A percentile compares a stretch with the other conserved stretches of the same genome.
These are phyloP conservation scores for Sextonia rubra DNA, from an alignment of 164 flowering plant genomes.

Conservation along the genomic window DNA sequence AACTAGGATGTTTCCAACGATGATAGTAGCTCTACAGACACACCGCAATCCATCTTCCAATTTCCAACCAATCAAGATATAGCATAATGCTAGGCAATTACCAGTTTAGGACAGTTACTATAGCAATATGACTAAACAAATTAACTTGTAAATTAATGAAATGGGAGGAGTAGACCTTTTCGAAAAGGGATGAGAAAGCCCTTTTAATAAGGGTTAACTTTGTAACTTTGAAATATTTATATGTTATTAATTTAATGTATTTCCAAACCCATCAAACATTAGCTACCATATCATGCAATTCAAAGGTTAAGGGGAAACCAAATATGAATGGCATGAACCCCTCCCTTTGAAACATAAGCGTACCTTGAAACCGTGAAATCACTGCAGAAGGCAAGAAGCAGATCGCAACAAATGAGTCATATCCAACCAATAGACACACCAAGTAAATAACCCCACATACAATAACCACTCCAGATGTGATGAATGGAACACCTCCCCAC, in stretches of 20 bases:
- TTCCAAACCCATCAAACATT: background rate
- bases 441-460: slow-evolving; percentile 74
- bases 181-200: background rate
- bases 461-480: slow-evolving; percentile 73
- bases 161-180: background rate
- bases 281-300: background rate
- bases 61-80: background rate
- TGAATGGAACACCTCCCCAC: slow-evolving; percentile 90
- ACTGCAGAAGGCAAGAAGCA: slow-evolving; percentile 83
- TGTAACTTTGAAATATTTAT: background rate
- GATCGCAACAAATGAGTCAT: slow-evolving; percentile 82
- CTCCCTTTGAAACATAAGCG: background rate
- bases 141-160: background rate
- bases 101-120: background rate
- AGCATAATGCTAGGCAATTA: too few relatives aligned
- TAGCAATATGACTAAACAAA: background rate
- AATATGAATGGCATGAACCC: background rate
- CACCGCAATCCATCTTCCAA: background rate
- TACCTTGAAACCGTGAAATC: slow-evolving; percentile 79
- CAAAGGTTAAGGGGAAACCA: background rate
- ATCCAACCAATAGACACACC: slow-evolving; percentile 84
- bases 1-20: background rate
- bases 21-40: background rate
- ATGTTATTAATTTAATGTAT: too few relatives aligned
- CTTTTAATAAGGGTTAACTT: background rate